Evolutionary conservation across 2,329 filamentous ascomycete genomes (phyloP), one percentile per base, ranked within the genome.

Genomic region (Cladosporium cucumerinum): DNA sequence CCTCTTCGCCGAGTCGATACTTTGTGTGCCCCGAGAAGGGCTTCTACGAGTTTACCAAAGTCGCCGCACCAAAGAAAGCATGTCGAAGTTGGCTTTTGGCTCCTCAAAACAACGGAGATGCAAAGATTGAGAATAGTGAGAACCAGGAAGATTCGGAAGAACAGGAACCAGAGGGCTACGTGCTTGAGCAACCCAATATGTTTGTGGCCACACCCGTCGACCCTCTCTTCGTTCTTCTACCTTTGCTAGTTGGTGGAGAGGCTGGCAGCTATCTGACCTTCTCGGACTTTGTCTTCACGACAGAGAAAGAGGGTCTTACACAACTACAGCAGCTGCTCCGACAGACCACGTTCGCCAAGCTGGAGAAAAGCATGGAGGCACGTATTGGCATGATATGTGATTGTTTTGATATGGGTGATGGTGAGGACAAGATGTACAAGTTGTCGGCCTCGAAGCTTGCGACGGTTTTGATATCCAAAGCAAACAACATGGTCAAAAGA

Each of bases 191-290:
- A 51, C 87, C 92, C 36, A 87, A 93, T 66, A 79, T 98, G n/a
- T 89, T 90, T 72, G 79, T 98, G 66, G 92, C 94, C 10, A 97
- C 95, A 1, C 86, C 87, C 1, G 82, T 97, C 63, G 95, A 99
- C 76, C 85, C 91, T 5, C 74, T 97, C 3, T 98, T 98, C 79
- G 82, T 98, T 59, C 75, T 96, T 3, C 81, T 98, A 1, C 90
- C 94, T 0, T 82, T 98, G n/a, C 60, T 62, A 25, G 66, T 65
- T 23, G 66, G 68, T 25, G 65, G 39, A 23, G 66, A 69, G 52
- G 65, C 46, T 46, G 61, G 57, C 14, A 69, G 69, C 66, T 92
- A 72, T 69, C 81, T 92, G 16, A 84, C 86, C 0, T 81, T 86
- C 63, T 89, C 93, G 57, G 90, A 93, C 73, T 85, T 93, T 72